A percentile compares a stretch with the other conserved stretches of the same genome.
phyloP scores from a whole-genome alignment of 1,139 yeast species.

The Lodderomyces pseudojiufengensis region DNA sequence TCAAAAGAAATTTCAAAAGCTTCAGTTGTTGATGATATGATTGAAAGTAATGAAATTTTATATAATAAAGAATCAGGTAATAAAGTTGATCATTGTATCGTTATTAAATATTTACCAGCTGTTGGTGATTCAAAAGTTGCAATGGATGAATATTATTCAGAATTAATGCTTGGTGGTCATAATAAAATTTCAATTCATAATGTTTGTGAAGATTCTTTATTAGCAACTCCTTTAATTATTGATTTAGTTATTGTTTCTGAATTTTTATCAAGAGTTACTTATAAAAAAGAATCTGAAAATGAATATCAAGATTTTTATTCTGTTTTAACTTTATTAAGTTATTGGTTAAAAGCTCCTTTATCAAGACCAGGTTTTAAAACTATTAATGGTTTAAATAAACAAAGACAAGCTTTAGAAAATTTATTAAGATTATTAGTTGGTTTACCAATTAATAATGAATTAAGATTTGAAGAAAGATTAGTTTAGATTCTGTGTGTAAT shows the following conservation, averaged over 20 bases:
- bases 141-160: conserved; percentile 97
- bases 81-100: conserved; percentile 89
- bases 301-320: conserved; percentile 73
- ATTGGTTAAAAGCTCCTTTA: conserved; percentile 97
- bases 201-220: conserved; percentile 92
- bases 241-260: conserved; percentile 89
- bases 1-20: conserved; percentile 93
- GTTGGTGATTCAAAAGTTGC: conserved; percentile 97
- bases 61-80: conserved; percentile 80
- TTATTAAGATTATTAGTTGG: conserved; percentile 87
- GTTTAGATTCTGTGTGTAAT: neutral
- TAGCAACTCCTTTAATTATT: conserved; percentile 92
- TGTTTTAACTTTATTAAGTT: conserved; percentile 80
- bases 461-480: conserved; percentile 79
- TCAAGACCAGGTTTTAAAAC: conserved; percentile 89
- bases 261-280: conserved; percentile 80
- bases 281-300: conserved; percentile 49
- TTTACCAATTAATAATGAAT: conserved; percentile 83
- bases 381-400: conserved; percentile 91
- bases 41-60: conserved; percentile 80
- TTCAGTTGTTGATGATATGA: conserved; percentile 91
- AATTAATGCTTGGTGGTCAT: conserved; percentile 96
- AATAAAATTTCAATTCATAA: conserved; percentile 91
- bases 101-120: conserved; percentile 89
- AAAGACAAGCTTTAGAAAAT: conserved; percentile 89